Evolutionary conservation across 352 stramenopile genomes (phyloP), one percentile per base, ranked within the genome.

Genomic region (Phytophthora constricta): DNA sequence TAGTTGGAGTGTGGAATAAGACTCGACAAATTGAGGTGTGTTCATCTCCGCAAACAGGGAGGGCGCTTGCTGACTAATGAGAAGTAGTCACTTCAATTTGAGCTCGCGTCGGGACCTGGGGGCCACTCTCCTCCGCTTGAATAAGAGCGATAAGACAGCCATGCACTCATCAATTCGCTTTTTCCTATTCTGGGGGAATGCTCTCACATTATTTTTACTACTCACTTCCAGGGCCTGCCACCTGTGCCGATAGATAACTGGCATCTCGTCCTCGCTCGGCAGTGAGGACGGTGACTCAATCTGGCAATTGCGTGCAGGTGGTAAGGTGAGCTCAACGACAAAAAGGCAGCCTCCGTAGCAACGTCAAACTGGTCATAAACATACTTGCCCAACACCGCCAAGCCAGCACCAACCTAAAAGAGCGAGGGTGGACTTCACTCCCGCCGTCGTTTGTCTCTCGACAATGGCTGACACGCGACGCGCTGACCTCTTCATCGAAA

Each of bases 381-480:
- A n/a, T n/a, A n/a, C n/a, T n/a, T n/a, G n/a, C n/a, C n/a, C n/a
- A n/a, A n/a, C n/a, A n/a, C n/a, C n/a, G n/a, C n/a, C n/a, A n/a
- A n/a, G n/a, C n/a, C n/a, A n/a, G n/a, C n/a, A n/a, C n/a, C n/a
- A n/a, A n/a, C n/a, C n/a, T n/a, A n/a, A n/a, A n/a, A n/a, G n/a
- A n/a, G n/a, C n/a, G n/a, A n/a, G n/a, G n/a, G n/a, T n/a, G n/a
- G n/a, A n/a, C n/a, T n/a, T n/a, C n/a, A n/a, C n/a, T n/a, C n/a
- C n/a, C n/a, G n/a, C n/a, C n/a, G n/a, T n/a, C n/a, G n/a, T n/a
- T n/a, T n/a, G n/a, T n/a, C n/a, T n/a, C n/a, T 20, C 41, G 16
- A 65, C 49, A 9, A 91, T 91, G 82, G 65, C 80, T 37, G 82
- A 91, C 61, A 79, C 76, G 51, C 74, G 74, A 20, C 80, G 80